Conservation (phyloP, 2,329 filamentous ascomycete genomes). For the Immersiporthe knoxdaviesiana region DNA sequence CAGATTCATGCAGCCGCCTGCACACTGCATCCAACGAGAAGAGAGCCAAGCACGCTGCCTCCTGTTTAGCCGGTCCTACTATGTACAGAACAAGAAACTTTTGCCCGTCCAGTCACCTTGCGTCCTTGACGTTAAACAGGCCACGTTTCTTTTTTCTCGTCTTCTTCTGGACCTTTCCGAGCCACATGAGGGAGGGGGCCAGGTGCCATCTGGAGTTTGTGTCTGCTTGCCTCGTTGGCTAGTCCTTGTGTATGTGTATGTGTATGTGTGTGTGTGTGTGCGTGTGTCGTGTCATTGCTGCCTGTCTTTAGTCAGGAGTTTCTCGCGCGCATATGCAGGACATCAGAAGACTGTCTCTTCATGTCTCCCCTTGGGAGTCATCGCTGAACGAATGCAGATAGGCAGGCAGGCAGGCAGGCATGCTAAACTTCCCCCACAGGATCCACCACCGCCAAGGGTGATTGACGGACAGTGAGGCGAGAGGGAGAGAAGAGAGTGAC, state of each 20-base stretch:
- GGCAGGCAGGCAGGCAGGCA: constrained; percentile 3
- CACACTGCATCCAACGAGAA: not conserved
- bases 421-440: not conserved
- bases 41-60: not conserved
- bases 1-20: constrained; percentile 4
- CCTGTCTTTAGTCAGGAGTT: constrained; percentile 7
- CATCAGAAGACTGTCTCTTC: constrained; percentile 8
- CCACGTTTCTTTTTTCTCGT: not conserved
- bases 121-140: not conserved
- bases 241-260: not conserved
- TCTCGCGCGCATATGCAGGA: constrained; percentile 5
- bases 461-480: not conserved
- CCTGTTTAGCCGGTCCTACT: not conserved
- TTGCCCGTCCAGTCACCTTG: not conserved
- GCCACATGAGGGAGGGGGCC: not conserved
- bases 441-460: not conserved
- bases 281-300: not conserved
- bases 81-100: not conserved
- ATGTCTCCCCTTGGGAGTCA: not conserved
- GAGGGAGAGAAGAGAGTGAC: constrained; percentile 8
- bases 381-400: not conserved
- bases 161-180: not conserved
- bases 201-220: not conserved
- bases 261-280: not conserved
- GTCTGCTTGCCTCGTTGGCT: not conserved